Evolutionary conservation across 495 filamentous ascomycete species (phyloP), one percentile per base, ranked within the genome.

Genomic region (Penicillium ucsense): DNA sequence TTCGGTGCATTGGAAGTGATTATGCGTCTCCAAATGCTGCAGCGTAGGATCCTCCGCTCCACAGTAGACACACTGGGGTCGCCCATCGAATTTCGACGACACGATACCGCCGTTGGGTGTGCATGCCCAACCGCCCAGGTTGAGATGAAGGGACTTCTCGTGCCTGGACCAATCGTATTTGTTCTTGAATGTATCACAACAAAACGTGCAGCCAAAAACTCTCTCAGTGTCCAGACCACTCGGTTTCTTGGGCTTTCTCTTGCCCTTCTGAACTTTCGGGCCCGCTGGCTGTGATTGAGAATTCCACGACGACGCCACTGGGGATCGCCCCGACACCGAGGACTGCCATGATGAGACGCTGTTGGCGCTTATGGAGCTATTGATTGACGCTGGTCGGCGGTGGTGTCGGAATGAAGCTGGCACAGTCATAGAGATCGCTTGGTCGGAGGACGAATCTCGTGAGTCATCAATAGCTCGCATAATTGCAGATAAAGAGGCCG

Each of bases 91-190:
- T 70, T 20, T 73, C 54, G 48, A 74, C 4, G 52, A 35, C 0
- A 46, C 41, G 0, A 49, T 32, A 3, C 47, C 52, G 6, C 84
- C 84, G 49, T 80, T 66, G 0, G 83, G 83, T 6, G 80, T 74
- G 59, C 85, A 89, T 8, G 81, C 75, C 86, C 86, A 90, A 27
- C 78, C 77, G 56, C 89, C 85, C 0, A 89, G 74, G 9, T 78
- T 82, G 36, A 90, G 56, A 61, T 90, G 86, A n/a, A 88, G 66
- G 1, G 84, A 83, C 51, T 88, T 90, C 60, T 90, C 85, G 60
- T 90, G 86, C 36, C 85, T 72, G 47, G 81, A 76, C 85, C 85
- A 90, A 62, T 90, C 85, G 59, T 88, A 85, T 53, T 88, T 90
- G 34, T 76, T 85, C 50, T 81, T 79, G 68, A 89, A 90, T 1